Conservation (phyloP, 345 rosid genomes). For the Salix suchowensis region DNA sequence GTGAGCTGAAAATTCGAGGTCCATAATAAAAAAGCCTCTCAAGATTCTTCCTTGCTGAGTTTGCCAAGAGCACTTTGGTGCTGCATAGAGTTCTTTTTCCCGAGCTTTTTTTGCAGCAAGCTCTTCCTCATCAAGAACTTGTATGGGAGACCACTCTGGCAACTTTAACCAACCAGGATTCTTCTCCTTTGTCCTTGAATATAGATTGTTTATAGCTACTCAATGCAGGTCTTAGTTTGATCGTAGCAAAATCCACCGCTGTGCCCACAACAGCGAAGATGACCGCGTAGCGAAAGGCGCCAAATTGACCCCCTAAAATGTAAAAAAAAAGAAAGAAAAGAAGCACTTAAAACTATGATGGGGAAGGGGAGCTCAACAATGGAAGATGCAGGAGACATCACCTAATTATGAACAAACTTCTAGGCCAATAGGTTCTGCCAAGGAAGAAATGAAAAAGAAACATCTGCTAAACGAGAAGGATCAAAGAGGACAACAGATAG, state of each 20-base stretch:
- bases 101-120: constrained; percentile 64
- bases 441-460: neutral
- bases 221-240: constrained; percentile 41
- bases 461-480: neutral
- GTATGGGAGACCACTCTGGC: constrained; percentile 85
- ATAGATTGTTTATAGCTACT: constrained; percentile 29
- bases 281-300: constrained; percentile 69
- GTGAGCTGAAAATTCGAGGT: neutral
- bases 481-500: neutral
- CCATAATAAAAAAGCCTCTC: constrained; percentile 9
- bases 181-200: constrained; percentile 15
- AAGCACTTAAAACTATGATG: neutral
- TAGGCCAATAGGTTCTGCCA: no score
- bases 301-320: constrained; percentile 64
- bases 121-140: constrained; percentile 76
- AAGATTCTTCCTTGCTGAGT: constrained; percentile 62
- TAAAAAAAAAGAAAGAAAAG: neutral
- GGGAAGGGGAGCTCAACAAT: neutral
- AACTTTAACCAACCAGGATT: constrained; percentile 41
- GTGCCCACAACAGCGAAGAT: constrained; percentile 65
- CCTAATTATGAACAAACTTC: neutral
- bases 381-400: neutral
- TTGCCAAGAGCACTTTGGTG: constrained; percentile 43
- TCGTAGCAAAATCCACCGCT: constrained; percentile 46
- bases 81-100: constrained; percentile 44